Conservation (phyloP, 495 filamentous ascomycete species). For the Penicillium cosmopolitanum region DNA sequence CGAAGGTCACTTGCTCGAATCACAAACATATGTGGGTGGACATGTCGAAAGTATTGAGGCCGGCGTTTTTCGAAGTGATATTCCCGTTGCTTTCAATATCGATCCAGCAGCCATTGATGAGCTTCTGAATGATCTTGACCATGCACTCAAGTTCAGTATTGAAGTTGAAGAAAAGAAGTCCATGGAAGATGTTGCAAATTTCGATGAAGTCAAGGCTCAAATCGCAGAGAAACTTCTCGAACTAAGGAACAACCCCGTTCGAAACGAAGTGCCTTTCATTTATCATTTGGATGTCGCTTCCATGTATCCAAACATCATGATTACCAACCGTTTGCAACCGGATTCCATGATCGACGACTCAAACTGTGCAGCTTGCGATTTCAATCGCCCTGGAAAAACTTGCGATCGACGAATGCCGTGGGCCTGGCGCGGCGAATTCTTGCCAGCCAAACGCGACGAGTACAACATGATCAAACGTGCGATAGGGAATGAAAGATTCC, state of each 20-base stretch:
- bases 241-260: slow-evolving; percentile 78
- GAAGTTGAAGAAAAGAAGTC: slow-evolving; percentile 94
- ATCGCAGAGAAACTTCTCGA: slow-evolving; percentile 72
- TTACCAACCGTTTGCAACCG: slow-evolving; percentile 94
- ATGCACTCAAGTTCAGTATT: slow-evolving; percentile 89
- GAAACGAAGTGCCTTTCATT: slow-evolving; percentile 85
- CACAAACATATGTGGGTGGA: slow-evolving; percentile 96
- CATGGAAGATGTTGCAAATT: slow-evolving; percentile 88
- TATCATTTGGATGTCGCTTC: slow-evolving; percentile 99
- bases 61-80: slow-evolving; percentile 94
- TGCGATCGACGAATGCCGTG: slow-evolving; percentile 95
- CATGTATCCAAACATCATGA: slow-evolving; percentile 99
- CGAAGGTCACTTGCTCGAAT: slow-evolving; percentile 93
- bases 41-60: slow-evolving; percentile 99
- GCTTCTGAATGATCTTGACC: slow-evolving; percentile 83
- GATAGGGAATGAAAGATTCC: slow-evolving; percentile 92
- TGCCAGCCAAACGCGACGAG: slow-evolving; percentile 94
- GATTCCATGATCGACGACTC: slow-evolving; percentile 98
- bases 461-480: slow-evolving; percentile 98
- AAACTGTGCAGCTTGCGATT: slow-evolving; percentile 95
- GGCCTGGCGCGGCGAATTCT: slow-evolving; percentile 97
- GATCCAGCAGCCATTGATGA: slow-evolving; percentile 89
- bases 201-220: slow-evolving; percentile 86
- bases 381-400: slow-evolving; percentile 96
- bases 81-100: slow-evolving; percentile 88